A percentile compares a stretch with the other conserved stretches of the same genome.
Conservation (phyloP, 257 asterid genomes). For the Cinchona pubescens region DNA sequence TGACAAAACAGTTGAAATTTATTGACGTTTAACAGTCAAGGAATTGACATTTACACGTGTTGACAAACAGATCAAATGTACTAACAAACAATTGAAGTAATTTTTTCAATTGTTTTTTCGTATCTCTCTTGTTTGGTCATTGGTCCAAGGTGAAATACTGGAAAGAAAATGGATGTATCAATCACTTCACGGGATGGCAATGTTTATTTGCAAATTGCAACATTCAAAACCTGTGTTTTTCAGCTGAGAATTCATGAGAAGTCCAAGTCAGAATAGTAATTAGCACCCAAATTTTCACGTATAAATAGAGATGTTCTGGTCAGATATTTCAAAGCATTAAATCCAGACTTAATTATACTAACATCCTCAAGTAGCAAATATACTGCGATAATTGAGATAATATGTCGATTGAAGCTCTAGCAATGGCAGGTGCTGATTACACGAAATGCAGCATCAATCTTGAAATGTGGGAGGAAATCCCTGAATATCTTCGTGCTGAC, state of each 20-base stretch:
- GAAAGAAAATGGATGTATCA: background rate
- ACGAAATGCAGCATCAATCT: slow-evolving; percentile 13
- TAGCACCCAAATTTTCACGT: background rate
- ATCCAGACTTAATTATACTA: background rate
- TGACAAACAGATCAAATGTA: background rate
- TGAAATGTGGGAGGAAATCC: slow-evolving; percentile 21
- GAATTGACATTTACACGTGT: background rate
- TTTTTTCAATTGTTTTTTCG: no score
- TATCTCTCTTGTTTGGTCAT: no score
- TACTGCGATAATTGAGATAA: no score
- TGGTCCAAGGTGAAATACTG: no score
- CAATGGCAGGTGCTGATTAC: slow-evolving; percentile 45
- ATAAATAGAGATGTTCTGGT: background rate
- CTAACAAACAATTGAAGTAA: background rate
- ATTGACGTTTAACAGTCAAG: no score
- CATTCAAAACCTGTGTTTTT: slow-evolving; percentile 3
- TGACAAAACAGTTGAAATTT: background rate
- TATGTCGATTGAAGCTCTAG: slow-evolving; percentile 47
- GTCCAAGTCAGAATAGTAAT: background rate
- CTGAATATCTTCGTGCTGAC: slow-evolving; percentile 19
- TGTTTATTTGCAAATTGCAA: background rate
- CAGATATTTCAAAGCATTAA: background rate
- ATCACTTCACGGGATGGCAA: background rate
- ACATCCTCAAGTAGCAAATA: background rate
- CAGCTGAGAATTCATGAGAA: background rate